Conservation (phyloP, 169 alveolate species). For the Plasmodium blacklocki region DNA sequence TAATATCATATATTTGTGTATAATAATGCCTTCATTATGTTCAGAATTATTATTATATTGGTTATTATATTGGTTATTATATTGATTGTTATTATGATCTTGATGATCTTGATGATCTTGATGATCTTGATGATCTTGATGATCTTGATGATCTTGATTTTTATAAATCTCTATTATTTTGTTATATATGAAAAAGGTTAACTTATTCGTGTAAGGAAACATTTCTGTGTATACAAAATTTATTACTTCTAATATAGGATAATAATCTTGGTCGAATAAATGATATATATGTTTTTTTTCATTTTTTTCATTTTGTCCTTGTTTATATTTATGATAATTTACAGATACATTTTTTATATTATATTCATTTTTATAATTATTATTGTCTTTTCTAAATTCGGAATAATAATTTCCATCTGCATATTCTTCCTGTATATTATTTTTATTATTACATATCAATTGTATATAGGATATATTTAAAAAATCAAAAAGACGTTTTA, state of each 20-base stretch:
- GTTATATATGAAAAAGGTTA: slow-evolving; percentile 47
- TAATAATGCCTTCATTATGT: background rate
- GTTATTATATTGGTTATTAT: background rate
- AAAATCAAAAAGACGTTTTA: slow-evolving; percentile 35
- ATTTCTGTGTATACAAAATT: slow-evolving; percentile 32
- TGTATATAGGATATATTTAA: slow-evolving; percentile 51
- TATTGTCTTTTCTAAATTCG: background rate
- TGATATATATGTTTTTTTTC: slow-evolving; percentile 9
- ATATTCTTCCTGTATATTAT: background rate
- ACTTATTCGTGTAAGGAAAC: slow-evolving; percentile 32
- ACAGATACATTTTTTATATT: background rate
- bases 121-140: background rate
- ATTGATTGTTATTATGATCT: background rate
- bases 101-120: background rate
- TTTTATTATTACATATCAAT: slow-evolving; percentile 11
- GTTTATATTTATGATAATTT: background rate
- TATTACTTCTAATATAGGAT: slow-evolving; percentile 8
- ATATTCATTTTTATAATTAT: slow-evolving; percentile 1
- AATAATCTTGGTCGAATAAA: slow-evolving; percentile 36
- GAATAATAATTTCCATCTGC: background rate
- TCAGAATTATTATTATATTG: too few species aligned
- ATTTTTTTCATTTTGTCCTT: background rate
- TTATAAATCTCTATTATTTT: too few species aligned
- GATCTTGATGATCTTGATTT: background rate
- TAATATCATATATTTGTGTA: slow-evolving; percentile 37